These are phyloP conservation scores for Carex arenaria DNA, from an alignment of 202 grass and related monocot species.

Conservation along the genomic window DNA sequence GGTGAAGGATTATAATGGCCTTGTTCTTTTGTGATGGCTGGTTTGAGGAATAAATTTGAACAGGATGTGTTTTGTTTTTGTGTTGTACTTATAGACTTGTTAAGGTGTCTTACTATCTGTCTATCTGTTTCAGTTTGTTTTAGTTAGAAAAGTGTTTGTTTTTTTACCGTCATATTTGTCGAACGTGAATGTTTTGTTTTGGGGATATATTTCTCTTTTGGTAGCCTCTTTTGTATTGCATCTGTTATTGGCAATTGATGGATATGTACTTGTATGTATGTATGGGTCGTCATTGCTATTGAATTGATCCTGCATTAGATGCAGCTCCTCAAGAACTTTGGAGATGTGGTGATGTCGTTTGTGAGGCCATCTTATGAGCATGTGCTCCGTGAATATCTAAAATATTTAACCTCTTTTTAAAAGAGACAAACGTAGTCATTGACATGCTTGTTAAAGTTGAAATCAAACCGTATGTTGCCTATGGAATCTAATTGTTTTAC, in stretches of 20 bases:
- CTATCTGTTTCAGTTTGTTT: conserved; percentile 5
- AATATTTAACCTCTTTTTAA: too few relatives aligned
- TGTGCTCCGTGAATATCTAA: too few relatives aligned
- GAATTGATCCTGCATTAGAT: too few relatives aligned
- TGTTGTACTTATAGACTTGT: conserved; percentile 21
- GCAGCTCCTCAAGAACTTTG: too few relatives aligned
- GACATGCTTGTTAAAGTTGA: too few relatives aligned
- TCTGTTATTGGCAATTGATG: background rate
- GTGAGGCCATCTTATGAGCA: too few relatives aligned
- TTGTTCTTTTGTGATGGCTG: conserved; percentile 14
- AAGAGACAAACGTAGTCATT: too few relatives aligned
- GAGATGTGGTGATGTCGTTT: too few relatives aligned
- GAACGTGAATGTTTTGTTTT: conserved; percentile 7
- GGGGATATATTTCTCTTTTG: background rate
- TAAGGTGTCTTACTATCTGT: conserved; percentile 2
- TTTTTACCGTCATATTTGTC: conserved; percentile 8
- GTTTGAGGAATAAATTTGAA: conserved; percentile 4
- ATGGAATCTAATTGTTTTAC: too few relatives aligned
- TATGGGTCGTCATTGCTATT: background rate
- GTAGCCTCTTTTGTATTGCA: background rate
- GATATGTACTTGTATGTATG: background rate
- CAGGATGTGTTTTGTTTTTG: conserved; percentile 25
- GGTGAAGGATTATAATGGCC: background rate
- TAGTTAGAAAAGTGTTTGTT: conserved; percentile 8
- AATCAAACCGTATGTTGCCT: too few relatives aligned